Evolutionary conservation across 176 grass and related monocot species (phyloP).

Genomic region (Oryza officinalis): DNA sequence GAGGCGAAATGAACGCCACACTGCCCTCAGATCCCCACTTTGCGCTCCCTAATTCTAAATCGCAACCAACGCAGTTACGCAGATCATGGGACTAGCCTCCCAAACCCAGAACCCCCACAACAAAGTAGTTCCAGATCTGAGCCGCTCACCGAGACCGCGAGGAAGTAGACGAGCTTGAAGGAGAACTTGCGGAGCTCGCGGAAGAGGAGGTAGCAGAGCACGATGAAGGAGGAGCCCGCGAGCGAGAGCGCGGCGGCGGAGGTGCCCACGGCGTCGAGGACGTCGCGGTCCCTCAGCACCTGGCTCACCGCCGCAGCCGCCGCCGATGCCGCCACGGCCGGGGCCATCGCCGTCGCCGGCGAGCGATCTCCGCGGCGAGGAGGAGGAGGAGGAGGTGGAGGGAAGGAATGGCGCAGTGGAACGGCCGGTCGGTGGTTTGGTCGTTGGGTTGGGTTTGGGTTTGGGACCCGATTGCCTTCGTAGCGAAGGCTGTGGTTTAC

Average conservation of each 20-base stretch:
- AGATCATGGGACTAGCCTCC: conserved; percentile 10
- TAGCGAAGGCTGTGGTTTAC: not conserved
- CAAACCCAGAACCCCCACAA: not conserved
- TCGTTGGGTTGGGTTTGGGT: conserved; percentile 33
- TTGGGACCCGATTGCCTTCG: conserved; percentile 9
- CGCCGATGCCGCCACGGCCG: conserved; percentile 22
- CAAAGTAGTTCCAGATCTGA: not conserved
- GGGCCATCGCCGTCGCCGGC: conserved; percentile 42
- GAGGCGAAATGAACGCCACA: not conserved
- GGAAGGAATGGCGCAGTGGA: not conserved
- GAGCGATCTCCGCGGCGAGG: conserved; percentile 39
- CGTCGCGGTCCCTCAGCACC: conserved; percentile 41
- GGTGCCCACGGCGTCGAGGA: conserved; percentile 58
- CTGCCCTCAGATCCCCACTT: conserved; percentile 9
- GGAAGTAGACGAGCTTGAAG: conserved; percentile 97
- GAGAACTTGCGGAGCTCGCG: conserved; percentile 98
- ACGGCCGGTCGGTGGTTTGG: conserved; percentile 7
- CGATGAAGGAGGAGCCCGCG: conserved; percentile 88
- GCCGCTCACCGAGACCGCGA: conserved; percentile 66
- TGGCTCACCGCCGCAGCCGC: conserved; percentile 33
- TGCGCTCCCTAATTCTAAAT: not conserved
- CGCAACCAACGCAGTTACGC: not conserved
- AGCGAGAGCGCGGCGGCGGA: conserved; percentile 76
- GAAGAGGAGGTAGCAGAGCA: conserved; percentile 94
- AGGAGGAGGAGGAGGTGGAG: not conserved